Percentiles rank a stretch among this genome's conserved stretches.
These are phyloP conservation scores for Apiospora hydei DNA, from an alignment of 2,329 filamentous ascomycete species.

Conservation along the genomic window DNA sequence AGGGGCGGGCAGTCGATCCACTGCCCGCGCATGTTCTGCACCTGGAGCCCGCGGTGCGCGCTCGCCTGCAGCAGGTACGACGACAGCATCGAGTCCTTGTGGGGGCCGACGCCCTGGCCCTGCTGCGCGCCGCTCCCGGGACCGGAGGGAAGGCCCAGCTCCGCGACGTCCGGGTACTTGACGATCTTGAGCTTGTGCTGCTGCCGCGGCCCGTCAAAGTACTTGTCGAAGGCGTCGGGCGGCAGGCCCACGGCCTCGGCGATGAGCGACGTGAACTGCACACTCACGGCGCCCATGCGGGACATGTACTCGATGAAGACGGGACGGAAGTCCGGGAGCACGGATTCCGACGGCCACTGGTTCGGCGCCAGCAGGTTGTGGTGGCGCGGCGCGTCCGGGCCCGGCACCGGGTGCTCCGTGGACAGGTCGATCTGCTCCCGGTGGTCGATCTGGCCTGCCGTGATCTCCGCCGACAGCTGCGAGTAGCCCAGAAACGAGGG, in stretches of 20 bases:
- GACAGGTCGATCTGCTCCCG: constrained; percentile 88
- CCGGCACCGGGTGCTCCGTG: constrained; percentile 75
- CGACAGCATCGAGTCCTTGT: constrained; percentile 86
- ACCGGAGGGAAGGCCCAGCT: constrained; percentile 56
- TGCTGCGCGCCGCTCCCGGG: constrained; percentile 37
- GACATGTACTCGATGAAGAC: constrained; percentile 78
- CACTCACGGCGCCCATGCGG: constrained; percentile 75
- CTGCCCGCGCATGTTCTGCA: constrained; percentile 77
- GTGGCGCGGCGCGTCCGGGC: constrained; percentile 69
- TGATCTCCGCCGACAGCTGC: constrained; percentile 71
- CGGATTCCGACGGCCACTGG: constrained; percentile 75
- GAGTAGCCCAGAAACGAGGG: constrained; percentile 76
- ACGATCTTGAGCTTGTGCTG: constrained; percentile 93
- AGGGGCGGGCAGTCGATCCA: constrained; percentile 87
- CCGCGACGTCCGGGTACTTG: constrained; percentile 78
- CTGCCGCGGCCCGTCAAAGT: constrained; percentile 70
- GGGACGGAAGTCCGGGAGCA: constrained; percentile 71
- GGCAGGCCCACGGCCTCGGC: constrained; percentile 83
- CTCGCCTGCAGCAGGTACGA: constrained; percentile 84
- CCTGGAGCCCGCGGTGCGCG: constrained; percentile 78
- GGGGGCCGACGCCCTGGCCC: constrained; percentile 74
- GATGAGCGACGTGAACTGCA: constrained; percentile 79
- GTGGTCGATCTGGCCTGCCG: constrained; percentile 78
- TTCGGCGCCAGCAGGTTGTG: constrained; percentile 79
- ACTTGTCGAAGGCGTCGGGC: constrained; percentile 73